phyloP scores from a whole-genome alignment of 805 yeast species.

The Scheffersomyces amazonensis region DNA sequence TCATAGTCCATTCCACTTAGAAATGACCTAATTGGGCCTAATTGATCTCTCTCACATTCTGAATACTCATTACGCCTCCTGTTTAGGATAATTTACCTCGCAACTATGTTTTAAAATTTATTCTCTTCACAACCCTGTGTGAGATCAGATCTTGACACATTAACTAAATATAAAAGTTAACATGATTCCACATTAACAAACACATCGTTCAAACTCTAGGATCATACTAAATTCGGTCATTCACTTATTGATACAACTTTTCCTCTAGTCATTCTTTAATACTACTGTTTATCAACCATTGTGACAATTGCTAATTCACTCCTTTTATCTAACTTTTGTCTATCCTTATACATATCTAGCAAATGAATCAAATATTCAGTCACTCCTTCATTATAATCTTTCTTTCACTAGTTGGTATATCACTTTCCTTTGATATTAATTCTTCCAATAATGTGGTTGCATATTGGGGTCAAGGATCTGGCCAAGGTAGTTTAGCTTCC shows the following conservation, averaged over 20 bases:
- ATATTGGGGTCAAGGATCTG: slow-evolving; percentile 78
- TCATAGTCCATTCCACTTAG: background rate
- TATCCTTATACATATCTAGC: background rate
- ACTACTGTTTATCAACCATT: background rate
- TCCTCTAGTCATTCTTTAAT: too few species aligned
- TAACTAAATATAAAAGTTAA: too few species aligned
- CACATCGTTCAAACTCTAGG: too few species aligned
- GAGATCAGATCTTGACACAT: too few species aligned
- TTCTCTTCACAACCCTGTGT: too few species aligned
- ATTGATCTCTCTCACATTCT: background rate
- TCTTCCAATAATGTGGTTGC: slow-evolving; percentile 57
- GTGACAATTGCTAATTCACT: background rate
- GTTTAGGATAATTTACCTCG: background rate
- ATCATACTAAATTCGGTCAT: too few species aligned
- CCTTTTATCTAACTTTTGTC: background rate
- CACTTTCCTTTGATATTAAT: background rate
- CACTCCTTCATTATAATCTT: background rate
- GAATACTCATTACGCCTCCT: background rate
- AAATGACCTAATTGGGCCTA: background rate
- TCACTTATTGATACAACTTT: too few species aligned
- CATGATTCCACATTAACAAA: too few species aligned
- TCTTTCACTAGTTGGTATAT: background rate
- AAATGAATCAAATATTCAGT: background rate
- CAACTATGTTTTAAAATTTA: background rate
- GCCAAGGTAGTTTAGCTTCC: slow-evolving; percentile 31